These are phyloP conservation scores for Dinochytrium kinnereticum DNA, from an alignment of 371 early-diverging fungal species.

Conservation along the genomic window DNA sequence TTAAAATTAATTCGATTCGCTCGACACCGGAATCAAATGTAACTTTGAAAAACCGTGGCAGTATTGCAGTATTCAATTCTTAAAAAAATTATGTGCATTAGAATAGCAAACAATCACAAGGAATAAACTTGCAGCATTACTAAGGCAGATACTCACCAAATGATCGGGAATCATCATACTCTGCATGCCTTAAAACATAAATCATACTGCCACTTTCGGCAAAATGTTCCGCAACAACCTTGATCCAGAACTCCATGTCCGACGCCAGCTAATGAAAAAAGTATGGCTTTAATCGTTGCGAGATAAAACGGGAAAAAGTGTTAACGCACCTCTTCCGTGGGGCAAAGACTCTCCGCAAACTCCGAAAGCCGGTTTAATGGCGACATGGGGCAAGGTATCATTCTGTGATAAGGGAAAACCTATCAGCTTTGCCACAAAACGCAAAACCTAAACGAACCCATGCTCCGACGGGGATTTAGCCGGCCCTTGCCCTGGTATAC, in stretches of 20 bases:
- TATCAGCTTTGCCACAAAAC: too few species aligned
- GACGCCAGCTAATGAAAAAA: neutral
- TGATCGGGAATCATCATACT: neutral
- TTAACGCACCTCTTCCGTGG: neutral
- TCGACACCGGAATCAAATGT: conserved; percentile 11
- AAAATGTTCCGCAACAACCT: neutral
- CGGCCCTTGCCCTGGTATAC: neutral
- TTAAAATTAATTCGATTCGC: neutral
- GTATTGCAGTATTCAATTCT: conserved; percentile 4
- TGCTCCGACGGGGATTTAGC: neutral
- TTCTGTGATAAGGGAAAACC: neutral
- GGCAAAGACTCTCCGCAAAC: neutral
- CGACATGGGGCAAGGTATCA: neutral
- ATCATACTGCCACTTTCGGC: conserved; percentile 6
- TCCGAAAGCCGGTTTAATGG: neutral
- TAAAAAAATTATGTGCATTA: too few species aligned
- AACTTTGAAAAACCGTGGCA: conserved; percentile 11
- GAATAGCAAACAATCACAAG: too few species aligned
- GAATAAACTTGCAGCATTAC: too few species aligned
- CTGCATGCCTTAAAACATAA: conserved; percentile 10
- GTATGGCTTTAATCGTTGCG: neutral
- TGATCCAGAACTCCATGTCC: neutral
- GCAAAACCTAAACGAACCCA: neutral
- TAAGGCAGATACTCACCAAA: neutral
- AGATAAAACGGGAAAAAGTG: too few species aligned